phyloP scores from a whole-genome alignment of 176 grass and related monocot species.

The Neostapfia colusana region DNA sequence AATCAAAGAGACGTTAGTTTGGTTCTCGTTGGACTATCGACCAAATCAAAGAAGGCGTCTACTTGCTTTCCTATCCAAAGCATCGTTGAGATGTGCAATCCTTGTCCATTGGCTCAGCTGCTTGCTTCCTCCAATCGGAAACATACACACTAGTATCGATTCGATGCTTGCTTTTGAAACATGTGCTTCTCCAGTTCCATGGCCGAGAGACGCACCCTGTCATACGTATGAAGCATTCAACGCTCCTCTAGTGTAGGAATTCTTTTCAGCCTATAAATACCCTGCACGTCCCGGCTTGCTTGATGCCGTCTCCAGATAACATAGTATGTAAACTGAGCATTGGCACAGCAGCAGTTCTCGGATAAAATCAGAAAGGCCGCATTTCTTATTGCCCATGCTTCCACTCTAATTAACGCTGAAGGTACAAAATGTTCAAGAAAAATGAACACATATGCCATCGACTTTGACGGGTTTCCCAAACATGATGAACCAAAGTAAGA shows the following conservation, averaged over 20 bases:
- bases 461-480: too few relatives aligned
- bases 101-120: not conserved
- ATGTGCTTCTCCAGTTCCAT: not conserved
- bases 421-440: not conserved
- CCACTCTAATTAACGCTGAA: too few relatives aligned
- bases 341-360: not conserved
- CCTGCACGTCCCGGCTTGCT: not conserved
- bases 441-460: not conserved
- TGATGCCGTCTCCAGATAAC: too few relatives aligned
- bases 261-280: slow-evolving; percentile 25
- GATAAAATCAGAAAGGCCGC: not conserved
- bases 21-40: not conserved
- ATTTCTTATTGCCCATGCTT: not conserved
- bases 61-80: not conserved
- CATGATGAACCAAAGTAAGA: too few relatives aligned
- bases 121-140: not conserved
- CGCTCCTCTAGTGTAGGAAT: too few relatives aligned
- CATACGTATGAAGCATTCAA: too few relatives aligned
- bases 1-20: not conserved
- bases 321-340: too few relatives aligned
- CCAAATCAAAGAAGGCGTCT: not conserved
- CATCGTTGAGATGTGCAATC: too few relatives aligned
- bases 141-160: too few relatives aligned
- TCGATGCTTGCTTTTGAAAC: not conserved
- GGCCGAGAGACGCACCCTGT: not conserved